Base-by-base conservation (phyloP, 2,329 filamentous ascomycete genomes). In the Dendryphion nanum region DNA sequence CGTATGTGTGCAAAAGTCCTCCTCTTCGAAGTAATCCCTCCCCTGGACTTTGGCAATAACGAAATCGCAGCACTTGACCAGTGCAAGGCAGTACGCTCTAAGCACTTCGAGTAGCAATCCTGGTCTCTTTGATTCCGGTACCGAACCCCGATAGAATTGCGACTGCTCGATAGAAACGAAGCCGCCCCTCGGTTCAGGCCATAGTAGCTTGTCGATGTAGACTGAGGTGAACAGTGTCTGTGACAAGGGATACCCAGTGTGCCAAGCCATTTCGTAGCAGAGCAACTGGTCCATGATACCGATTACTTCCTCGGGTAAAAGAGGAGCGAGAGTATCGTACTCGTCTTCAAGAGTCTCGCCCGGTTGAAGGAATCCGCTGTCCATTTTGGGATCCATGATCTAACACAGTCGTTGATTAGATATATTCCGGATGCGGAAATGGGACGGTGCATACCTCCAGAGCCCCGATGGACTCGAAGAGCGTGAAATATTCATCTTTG, bases 311-410 rank as follows among this genome's bases (percentile, higher is more conserved):
- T 85, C 81, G 1, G 89, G 86, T 12, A 83, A 72, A 28, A 95
- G 70, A 5, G 78, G 71, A 32, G 75, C 73, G 30, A 79, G 71
- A 28, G 89, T 79, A 57, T 95, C 84, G 64, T 91, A 95, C 35
- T 86, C 78, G 47, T 91, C 85, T 42, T 95, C 87, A 21, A 91
- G 78, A n/a, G 82, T 81, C 57, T 95, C 88, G 19, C 83, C 86
- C 6, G 85, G 80, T 15, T 81, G 76, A 5, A 94, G 73, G 49
- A 85, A 89, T 18, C 93, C 93, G 59, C 89, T 96, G 66, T 98
- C 93, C 93, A 98, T 98, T 69, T 97, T 98, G 1, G 87, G 83
- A 59, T 98, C 93, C 88, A 96, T 96, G 54, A 98, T 95, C 93
- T 98, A 29, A n/a, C n/a, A n/a, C n/a, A n/a, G n/a, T n/a, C 7